These are phyloP conservation scores for Rhodosporidiobolus sp. DNA, from an alignment of 768 basidiomycete species.

Conservation along the genomic window DNA sequence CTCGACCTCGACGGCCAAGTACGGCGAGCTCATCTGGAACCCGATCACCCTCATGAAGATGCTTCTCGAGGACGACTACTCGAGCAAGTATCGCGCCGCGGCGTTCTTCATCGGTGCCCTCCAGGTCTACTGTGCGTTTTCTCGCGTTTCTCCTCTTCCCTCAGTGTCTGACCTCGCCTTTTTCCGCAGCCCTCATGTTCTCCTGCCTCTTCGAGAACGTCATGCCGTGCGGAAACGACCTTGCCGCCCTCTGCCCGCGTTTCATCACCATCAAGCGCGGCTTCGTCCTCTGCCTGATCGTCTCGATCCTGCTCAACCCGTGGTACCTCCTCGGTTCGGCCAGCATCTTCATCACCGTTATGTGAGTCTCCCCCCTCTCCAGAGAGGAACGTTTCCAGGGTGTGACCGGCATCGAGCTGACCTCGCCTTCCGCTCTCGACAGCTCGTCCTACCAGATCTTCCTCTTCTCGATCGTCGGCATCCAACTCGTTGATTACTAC, in stretches of 20 bases:
- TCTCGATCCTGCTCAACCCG: background rate
- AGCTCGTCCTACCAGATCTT: constrained; percentile 20
- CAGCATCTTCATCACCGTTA: constrained; percentile 41
- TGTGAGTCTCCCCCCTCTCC: constrained; percentile 25
- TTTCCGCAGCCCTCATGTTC: background rate
- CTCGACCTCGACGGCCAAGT: constrained; percentile 36
- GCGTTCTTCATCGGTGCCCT: constrained; percentile 45
- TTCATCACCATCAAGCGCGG: constrained; percentile 43
- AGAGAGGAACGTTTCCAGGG: no score
- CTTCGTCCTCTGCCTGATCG: constrained; percentile 38
- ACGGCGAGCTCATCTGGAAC: constrained; percentile 42
- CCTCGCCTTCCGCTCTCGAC: background rate
- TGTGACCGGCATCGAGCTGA: constrained; percentile 26
- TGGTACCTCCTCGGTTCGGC: constrained; percentile 43
- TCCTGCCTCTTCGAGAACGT: background rate
- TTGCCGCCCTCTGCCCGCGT: constrained; percentile 40
- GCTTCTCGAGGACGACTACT: constrained; percentile 45
- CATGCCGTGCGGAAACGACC: constrained; percentile 43
- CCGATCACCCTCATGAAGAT: constrained; percentile 42
- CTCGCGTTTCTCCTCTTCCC: background rate
- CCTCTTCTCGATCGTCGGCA: constrained; percentile 36
- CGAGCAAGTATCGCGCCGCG: constrained; percentile 39
- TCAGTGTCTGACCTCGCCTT: background rate
- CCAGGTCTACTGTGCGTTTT: constrained; percentile 43
- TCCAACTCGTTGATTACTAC: constrained; percentile 44